Base-by-base conservation (phyloP, 306 rosid species). In the Castanea sativa region DNA sequence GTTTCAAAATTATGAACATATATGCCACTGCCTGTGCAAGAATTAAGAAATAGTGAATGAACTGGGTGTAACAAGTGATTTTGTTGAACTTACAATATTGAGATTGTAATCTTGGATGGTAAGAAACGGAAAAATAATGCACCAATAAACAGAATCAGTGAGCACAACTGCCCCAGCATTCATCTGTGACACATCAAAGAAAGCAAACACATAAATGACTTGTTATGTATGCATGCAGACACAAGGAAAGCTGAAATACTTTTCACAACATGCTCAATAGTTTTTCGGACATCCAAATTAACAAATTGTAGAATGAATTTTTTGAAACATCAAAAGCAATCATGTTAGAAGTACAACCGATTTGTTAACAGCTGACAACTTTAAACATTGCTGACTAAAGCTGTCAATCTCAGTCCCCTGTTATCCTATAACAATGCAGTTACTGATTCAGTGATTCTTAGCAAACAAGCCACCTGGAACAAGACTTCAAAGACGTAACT, bases 151-250 rank as follows among this genome's bases (percentile, higher is more conserved):
- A 56, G 71, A 67, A 81, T 92, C 96, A 43, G 92, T 92, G 60
- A 90, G 87, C 89, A 89, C 75, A 82, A 92, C 97, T 11, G 92
- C 88, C 64, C 97, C 97, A 73, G 91, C 92, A 85, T 71, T 87
- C 41, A 84, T 89, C 95, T 92, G 88, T 74, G 72, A 55, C 32
- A 67, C 57, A 65, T 57, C 63, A 78, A 76, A 81, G 27, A 19
- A 43, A 70, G 80, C 32, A 73, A 73, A 60, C 80, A 72, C 21
- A 21, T 55, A 61, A 83, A 74, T 74, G 51, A 74, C 71, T 55
- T 67, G 81, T 71, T 41, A 38, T 71, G 76, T 56, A 58, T 33
- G 67, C 30, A 41, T 45, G 12, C n/a, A 30, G 71, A 1, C 29
- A 67, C 15, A 55, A 6, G 74, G 8, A 79, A 35, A 59, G 70